phyloP scores from a whole-genome alignment of 768 basidiomycete species.

The Phylloporus sp. region DNA sequence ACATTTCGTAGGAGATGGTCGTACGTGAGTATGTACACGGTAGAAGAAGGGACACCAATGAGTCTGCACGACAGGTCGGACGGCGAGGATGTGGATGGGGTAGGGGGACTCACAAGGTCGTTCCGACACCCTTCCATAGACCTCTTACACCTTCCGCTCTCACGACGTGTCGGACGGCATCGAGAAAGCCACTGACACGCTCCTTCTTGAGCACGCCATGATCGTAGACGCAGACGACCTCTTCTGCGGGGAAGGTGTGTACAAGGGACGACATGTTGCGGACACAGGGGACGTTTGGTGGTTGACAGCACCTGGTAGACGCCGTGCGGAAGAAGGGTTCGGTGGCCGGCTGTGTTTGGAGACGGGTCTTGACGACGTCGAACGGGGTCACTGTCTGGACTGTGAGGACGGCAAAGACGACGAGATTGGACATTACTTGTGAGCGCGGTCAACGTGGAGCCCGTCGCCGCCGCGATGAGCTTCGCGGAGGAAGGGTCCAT shows the following conservation, averaged over 20 bases:
- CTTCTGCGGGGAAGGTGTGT: conserved; percentile 49
- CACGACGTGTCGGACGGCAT: conserved; percentile 77
- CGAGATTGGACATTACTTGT: conserved; percentile 55
- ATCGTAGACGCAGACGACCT: conserved; percentile 79
- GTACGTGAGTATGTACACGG: conserved; percentile 93
- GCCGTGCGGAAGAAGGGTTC: conserved; percentile 49
- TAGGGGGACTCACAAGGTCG: conserved; percentile 61
- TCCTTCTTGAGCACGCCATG: conserved; percentile 63
- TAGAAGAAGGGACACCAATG: conserved; percentile 88
- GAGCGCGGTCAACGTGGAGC: conserved; percentile 75
- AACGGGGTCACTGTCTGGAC: conserved; percentile 89
- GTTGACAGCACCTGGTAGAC: conserved; percentile 65
- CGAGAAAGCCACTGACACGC: conserved; percentile 78
- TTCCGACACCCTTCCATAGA: conserved; percentile 94
- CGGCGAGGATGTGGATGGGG: not conserved
- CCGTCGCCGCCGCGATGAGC: conserved; percentile 71
- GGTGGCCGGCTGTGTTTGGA: conserved; percentile 82
- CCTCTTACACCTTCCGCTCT: conserved; percentile 78
- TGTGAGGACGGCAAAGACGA: conserved; percentile 7
- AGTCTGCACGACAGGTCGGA: conserved; percentile 42
- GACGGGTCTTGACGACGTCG: conserved; percentile 93
- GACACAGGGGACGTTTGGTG: conserved; percentile 47
- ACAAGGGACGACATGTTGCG: conserved; percentile 75
- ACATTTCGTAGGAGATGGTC: conserved; percentile 71
- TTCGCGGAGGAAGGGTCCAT: conserved; percentile 77